A percentile compares a stretch with the other conserved stretches of the same genome.
phyloP scores from a whole-genome alignment of 768 basidiomycete species.

The Pisolithus albus region DNA sequence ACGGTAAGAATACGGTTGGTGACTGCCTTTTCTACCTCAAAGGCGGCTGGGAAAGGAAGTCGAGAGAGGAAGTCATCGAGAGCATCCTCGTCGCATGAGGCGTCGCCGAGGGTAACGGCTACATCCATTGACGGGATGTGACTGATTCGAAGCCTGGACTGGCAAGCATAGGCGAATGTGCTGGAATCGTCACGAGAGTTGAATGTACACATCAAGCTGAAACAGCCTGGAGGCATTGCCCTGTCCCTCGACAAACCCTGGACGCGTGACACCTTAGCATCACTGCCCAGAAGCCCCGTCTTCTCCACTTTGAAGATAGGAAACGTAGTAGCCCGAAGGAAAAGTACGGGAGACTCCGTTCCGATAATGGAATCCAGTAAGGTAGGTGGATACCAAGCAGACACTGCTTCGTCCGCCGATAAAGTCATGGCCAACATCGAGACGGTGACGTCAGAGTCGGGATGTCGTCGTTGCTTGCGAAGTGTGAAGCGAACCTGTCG shows the following conservation, averaged over 20 bases:
- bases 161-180: slow-evolving; percentile 23
- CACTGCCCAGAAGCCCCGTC: fast-evolving
- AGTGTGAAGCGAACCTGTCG: slow-evolving; percentile 26
- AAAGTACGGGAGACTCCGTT: slow-evolving; percentile 15
- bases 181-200: slow-evolving; percentile 16
- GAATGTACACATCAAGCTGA: slow-evolving; percentile 27
- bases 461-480: slow-evolving; percentile 17
- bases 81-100: background rate
- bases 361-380: slow-evolving; percentile 18
- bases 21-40: slow-evolving; percentile 34
- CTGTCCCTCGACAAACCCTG: slow-evolving; percentile 22
- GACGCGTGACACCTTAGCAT: slow-evolving; percentile 10
- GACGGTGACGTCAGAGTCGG: background rate
- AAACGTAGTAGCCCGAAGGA: slow-evolving; percentile 28
- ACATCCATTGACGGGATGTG: slow-evolving; percentile 5
- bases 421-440: slow-evolving; percentile 1
- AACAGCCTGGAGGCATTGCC: slow-evolving; percentile 23
- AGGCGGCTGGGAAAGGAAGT: slow-evolving; percentile 31
- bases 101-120: slow-evolving; percentile 8
- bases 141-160: slow-evolving; percentile 17
- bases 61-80: slow-evolving; percentile 20
- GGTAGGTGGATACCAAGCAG: slow-evolving; percentile 17
- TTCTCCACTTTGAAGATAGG: slow-evolving; percentile 20
- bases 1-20: slow-evolving; percentile 21
- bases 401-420: background rate